Conservation (phyloP, 2,329 filamentous ascomycete species). For the Rutstroemia sydowiana region DNA sequence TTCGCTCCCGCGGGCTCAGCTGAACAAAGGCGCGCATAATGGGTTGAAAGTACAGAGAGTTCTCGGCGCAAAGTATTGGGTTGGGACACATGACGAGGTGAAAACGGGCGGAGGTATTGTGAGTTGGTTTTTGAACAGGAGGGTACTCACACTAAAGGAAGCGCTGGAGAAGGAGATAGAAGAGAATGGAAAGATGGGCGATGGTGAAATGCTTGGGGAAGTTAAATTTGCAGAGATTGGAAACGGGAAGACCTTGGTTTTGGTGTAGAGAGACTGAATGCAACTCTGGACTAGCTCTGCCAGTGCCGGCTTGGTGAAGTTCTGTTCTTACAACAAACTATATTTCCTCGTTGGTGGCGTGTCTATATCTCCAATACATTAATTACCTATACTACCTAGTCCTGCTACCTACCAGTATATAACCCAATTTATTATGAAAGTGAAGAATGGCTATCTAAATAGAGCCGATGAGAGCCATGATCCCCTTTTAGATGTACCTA, state of each 20-base stretch:
- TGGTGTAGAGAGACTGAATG: slow-evolving; percentile 10
- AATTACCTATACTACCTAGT: no score
- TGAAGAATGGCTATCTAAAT: no score
- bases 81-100: slow-evolving; percentile 58
- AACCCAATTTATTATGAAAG: no score
- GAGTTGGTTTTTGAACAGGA: slow-evolving; percentile 41
- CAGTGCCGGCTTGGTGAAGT: no score
- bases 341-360: no score
- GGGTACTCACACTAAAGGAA: slow-evolving; percentile 38
- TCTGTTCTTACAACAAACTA: no score
- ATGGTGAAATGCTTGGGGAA: slow-evolving; percentile 11
- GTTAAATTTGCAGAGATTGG: slow-evolving; percentile 19
- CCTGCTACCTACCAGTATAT: no score
- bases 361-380: no score
- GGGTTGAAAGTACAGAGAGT: slow-evolving; percentile 48
- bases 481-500: no score
- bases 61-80: slow-evolving; percentile 52
- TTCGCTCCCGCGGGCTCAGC: slow-evolving; percentile 39
- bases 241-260: slow-evolving; percentile 21
- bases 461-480: no score
- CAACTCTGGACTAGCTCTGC: no score
- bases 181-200: slow-evolving; percentile 12
- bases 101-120: slow-evolving; percentile 53
- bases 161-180: slow-evolving; percentile 33
- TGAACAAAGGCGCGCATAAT: slow-evolving; percentile 58